These are phyloP conservation scores for Hyaloperonospora arabidopsidis DNA, from an alignment of 352 stramenopile genomes.

Conservation along the genomic window DNA sequence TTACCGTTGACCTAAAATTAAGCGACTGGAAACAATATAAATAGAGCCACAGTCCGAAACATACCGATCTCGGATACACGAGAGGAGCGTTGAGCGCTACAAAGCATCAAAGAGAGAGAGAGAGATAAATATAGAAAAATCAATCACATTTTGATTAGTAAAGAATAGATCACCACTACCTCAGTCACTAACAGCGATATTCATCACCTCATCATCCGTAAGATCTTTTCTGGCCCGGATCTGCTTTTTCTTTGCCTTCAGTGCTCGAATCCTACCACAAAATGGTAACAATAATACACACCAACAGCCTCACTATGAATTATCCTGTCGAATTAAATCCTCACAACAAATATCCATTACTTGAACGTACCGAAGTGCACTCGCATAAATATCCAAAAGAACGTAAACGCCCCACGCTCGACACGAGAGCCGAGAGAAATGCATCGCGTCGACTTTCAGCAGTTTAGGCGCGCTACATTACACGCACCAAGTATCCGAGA, in stretches of 20 bases:
- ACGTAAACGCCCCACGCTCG: slow-evolving; percentile 68
- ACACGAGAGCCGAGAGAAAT: slow-evolving; percentile 62
- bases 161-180: too few relatives aligned
- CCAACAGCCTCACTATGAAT: too few relatives aligned
- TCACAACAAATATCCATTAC: background rate
- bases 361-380: slow-evolving; percentile 53
- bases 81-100: slow-evolving; percentile 36
- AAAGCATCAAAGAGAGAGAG: background rate
- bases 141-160: too few relatives aligned
- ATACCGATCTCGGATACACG: slow-evolving; percentile 43
- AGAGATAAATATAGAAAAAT: background rate
- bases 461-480: slow-evolving; percentile 57
- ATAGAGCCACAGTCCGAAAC: background rate
- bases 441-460: slow-evolving; percentile 64
- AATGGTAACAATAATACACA: background rate
- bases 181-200: too few relatives aligned
- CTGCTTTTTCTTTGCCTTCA: slow-evolving; percentile 54
- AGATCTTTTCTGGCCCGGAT: slow-evolving; percentile 44
- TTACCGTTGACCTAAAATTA: too few relatives aligned
- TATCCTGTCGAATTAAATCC: background rate
- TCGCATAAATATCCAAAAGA: slow-evolving; percentile 70
- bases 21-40: background rate
- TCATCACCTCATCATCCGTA: slow-evolving; percentile 41
- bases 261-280: slow-evolving; percentile 40
- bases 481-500: too few relatives aligned